Evolutionary conservation across 257 asterid genomes (phyloP).

Genomic region (Coffea canephora): DNA sequence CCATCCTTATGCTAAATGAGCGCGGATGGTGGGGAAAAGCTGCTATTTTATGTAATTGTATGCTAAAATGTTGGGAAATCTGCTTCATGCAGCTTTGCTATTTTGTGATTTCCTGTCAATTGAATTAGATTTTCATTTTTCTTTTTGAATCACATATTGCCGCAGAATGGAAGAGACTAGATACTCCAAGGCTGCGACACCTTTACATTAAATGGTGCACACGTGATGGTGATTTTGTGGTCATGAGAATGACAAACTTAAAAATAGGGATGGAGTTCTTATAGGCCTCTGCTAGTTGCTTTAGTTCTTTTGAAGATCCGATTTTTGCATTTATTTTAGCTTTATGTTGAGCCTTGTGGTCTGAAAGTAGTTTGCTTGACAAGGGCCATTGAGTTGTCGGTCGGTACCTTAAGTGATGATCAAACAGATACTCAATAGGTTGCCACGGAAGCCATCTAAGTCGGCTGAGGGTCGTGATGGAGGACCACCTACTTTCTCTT

Average conservation of each 20-base stretch:
- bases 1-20: background rate
- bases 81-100: background rate
- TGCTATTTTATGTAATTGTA: background rate
- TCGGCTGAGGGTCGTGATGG: slow-evolving; percentile 68
- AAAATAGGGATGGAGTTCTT: slow-evolving; percentile 20
- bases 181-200: slow-evolving; percentile 19
- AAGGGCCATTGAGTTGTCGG: slow-evolving; percentile 25
- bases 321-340: slow-evolving; percentile 10
- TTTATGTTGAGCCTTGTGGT: slow-evolving; percentile 15
- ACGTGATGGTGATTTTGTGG: slow-evolving; percentile 23
- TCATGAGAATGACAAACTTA: slow-evolving; percentile 27
- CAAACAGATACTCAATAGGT: slow-evolving; percentile 69
- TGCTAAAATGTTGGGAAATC: slow-evolving; percentile 10
- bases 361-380: slow-evolving; percentile 13
- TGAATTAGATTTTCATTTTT: slow-evolving; percentile 16
- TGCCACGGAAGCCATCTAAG: slow-evolving; percentile 71
- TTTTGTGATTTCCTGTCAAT: slow-evolving; percentile 19
- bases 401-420: slow-evolving; percentile 52
- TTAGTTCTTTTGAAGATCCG: slow-evolving; percentile 23
- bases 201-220: slow-evolving; percentile 18
- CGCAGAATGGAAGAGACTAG: slow-evolving; percentile 38
- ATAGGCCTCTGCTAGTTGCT: slow-evolving; percentile 11
- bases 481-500: slow-evolving; percentile 41
- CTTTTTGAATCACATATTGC: slow-evolving; percentile 8
- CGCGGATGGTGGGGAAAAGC: background rate